phyloP scores from a whole-genome alignment of 768 basidiomycete genomes.

The Termitomyces sp. region DNA sequence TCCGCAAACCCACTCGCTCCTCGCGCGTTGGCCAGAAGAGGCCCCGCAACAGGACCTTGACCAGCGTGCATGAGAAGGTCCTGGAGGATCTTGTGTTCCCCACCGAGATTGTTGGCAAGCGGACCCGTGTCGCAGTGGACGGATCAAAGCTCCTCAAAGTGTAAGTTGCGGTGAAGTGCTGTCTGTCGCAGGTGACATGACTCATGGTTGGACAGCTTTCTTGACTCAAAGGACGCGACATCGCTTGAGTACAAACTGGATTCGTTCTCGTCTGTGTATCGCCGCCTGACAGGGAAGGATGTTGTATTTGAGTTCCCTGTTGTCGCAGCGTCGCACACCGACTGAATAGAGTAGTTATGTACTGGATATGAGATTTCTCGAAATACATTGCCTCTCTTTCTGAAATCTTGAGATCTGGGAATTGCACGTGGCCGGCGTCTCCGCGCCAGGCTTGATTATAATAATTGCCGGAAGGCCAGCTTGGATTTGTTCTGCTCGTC shows the following conservation, averaged over 20 bases:
- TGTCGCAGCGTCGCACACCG: slow-evolving; percentile 59
- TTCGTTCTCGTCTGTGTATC: slow-evolving; percentile 97
- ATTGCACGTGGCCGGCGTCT: slow-evolving; percentile 27
- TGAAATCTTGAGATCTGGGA: slow-evolving; percentile 11
- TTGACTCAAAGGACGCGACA: slow-evolving; percentile 97
- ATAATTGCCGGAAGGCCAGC: slow-evolving; percentile 14
- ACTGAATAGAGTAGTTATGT: slow-evolving; percentile 24
- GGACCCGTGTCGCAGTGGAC: slow-evolving; percentile 89
- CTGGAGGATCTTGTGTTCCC: slow-evolving; percentile 99
- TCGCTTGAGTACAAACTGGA: slow-evolving; percentile 99
- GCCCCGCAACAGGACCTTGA: slow-evolving; percentile 94
- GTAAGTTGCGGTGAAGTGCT: slow-evolving; percentile 47
- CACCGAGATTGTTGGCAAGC: slow-evolving; percentile 98
- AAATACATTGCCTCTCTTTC: slow-evolving; percentile 10
- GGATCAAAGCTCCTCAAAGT: slow-evolving; percentile 97
- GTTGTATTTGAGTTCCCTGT: slow-evolving; percentile 92
- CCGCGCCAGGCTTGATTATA: slow-evolving; percentile 20
- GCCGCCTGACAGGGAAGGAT: slow-evolving; percentile 92
- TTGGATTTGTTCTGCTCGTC: slow-evolving; percentile 24
- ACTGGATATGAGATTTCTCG: slow-evolving; percentile 18
- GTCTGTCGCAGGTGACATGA: slow-evolving; percentile 8
- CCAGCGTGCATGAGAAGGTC: slow-evolving; percentile 96
- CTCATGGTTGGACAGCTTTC: slow-evolving; percentile 53
- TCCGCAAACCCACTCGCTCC: slow-evolving; percentile 93
- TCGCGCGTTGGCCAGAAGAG: slow-evolving; percentile 94